phyloP scores from a whole-genome alignment of 768 basidiomycete genomes.

The Termitomyces sp. region DNA sequence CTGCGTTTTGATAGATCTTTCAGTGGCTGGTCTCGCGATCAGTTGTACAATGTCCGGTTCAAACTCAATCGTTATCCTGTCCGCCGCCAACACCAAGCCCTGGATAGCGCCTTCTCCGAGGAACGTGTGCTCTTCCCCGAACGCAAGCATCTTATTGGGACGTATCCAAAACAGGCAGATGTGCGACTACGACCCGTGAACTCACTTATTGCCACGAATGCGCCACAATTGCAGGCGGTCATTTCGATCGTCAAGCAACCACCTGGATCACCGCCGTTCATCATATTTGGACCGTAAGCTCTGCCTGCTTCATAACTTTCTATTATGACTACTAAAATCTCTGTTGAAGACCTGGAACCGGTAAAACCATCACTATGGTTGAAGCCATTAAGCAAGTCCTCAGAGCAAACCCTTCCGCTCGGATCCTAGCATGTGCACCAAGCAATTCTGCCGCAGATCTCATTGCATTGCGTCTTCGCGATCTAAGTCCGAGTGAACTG shows the following conservation, averaged over 20 bases:
- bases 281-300: constrained; percentile 61
- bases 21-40: constrained; percentile 25
- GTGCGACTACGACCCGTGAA: constrained; percentile 31
- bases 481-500: constrained; percentile 30
- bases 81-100: constrained; percentile 56
- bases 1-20: constrained; percentile 48
- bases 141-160: constrained; percentile 20
- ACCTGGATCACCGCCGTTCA: constrained; percentile 49
- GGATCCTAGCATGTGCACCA: constrained; percentile 58
- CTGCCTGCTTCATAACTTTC: not conserved
- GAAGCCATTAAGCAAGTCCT: constrained; percentile 58
- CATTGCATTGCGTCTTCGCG: constrained; percentile 41
- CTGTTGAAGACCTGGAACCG: constrained; percentile 52
- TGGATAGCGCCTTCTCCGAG: constrained; percentile 40
- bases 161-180: constrained; percentile 9
- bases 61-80: constrained; percentile 53
- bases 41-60: constrained; percentile 50
- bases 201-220: constrained; percentile 39
- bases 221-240: constrained; percentile 46
- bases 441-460: constrained; percentile 67
- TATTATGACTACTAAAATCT: not conserved
- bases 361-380: constrained; percentile 62
- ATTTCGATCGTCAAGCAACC: constrained; percentile 37
- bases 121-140: constrained; percentile 50
- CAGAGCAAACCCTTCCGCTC: constrained; percentile 28